Base-by-base conservation (phyloP, 2,329 filamentous ascomycete species). In the Clarireedia sp. region DNA sequence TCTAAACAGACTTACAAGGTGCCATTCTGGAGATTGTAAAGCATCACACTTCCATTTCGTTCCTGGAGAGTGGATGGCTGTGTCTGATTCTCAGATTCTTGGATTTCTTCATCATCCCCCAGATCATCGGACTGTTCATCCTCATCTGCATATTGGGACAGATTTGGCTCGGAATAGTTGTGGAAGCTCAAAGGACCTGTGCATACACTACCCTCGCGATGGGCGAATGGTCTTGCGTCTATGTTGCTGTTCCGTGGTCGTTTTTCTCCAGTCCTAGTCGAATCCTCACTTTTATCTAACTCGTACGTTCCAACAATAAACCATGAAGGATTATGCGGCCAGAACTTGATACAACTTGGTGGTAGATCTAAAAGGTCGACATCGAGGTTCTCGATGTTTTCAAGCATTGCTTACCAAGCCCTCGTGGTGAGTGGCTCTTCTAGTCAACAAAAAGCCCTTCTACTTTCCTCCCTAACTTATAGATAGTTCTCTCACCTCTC, bases 241-340 rank as follows among this genome's bases (percentile, higher is more conserved):
- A 50, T 44, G 19, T 19, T 5, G 14, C 23, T 40, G 24, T 43
- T 26, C 23, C 24, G 40, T 29, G 46, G 43, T 43, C 26, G 12
- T 36, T 36, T 33, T 59, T 1, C 23, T 9, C 9, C 16, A 7
- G 33, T 64, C 51, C 44, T 71, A 41, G 48, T 17, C n/a, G 33
- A 29, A 29, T 46, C 21, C 9, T 51, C 54, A 6, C 46, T 64
- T 49, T 75, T 77, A 59, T 90, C 75, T 26, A 96, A 77, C 59
- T 86, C 81, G 70, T 96, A 96, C 1, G 91, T 96, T 40, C 91
- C 92, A 48, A 96, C 79, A 0, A 95, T 75, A 62, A 95, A 85
- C 65, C 85, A 81, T 9, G 61, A 48, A 23, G 81, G 79, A 56
- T 82, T 67, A 1, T 71, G 69, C 1, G 83, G 82, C 60, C 82